Percentiles rank a stretch among this genome's conserved stretches.
Conservation (phyloP, 1,139 yeast genomes). For the Wickerhamiella pararugosa region DNA sequence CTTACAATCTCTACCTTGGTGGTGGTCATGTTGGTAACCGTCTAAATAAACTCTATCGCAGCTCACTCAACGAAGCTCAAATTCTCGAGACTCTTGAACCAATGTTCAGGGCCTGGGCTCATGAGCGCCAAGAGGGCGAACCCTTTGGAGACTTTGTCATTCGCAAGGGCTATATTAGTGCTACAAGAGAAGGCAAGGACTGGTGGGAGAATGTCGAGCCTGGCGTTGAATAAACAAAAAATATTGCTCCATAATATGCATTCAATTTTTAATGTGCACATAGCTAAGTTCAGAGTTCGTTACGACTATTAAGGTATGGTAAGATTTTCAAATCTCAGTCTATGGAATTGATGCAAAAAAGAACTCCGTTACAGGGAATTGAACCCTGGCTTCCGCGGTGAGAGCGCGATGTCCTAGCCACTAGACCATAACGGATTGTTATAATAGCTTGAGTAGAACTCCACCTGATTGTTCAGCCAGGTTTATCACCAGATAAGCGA, state of each 20-base stretch:
- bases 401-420: constrained; percentile 8
- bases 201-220: constrained; percentile 85
- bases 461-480: no score
- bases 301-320: neutral
- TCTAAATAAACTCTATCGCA: constrained; percentile 75
- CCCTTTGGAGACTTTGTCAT: constrained; percentile 91
- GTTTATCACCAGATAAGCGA: no score
- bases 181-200: constrained; percentile 78
- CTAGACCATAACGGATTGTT: constrained; percentile 6
- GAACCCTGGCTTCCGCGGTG: constrained; percentile 8
- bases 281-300: neutral
- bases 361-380: constrained; percentile 6
- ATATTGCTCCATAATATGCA: no score
- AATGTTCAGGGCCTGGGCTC: constrained; percentile 84
- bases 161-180: constrained; percentile 72
- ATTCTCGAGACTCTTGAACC: constrained; percentile 65
- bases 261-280: neutral
- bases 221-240: constrained; percentile 14
- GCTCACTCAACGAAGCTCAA: constrained; percentile 84
- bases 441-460: no score
- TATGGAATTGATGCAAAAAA: neutral
- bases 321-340: neutral
- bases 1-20: constrained; percentile 87
- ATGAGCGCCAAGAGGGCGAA: constrained; percentile 80
- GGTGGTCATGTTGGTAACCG: constrained; percentile 95